phyloP scores from a whole-genome alignment of 257 asterid genomes.

The Lantana camara region DNA sequence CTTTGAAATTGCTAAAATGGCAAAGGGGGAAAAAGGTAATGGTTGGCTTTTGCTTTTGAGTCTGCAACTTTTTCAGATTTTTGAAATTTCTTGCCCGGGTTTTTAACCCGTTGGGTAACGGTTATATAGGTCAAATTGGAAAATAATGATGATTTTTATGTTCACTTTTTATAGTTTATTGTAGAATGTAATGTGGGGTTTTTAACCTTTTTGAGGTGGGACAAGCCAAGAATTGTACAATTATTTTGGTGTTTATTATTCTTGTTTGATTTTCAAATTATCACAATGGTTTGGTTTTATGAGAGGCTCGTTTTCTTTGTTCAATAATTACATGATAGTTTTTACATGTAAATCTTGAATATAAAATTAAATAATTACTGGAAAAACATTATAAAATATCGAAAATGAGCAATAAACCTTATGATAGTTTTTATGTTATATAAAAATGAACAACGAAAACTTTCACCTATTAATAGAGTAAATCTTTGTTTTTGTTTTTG shows the following conservation, averaged over 20 bases:
- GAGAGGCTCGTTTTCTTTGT: no score
- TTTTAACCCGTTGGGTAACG: constrained; percentile 64
- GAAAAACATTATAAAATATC: no score
- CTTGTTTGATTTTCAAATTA: not conserved
- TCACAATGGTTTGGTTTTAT: not conserved
- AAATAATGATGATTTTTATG: constrained; percentile 15
- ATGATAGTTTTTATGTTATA: no score
- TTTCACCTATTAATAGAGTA: no score
- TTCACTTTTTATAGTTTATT: constrained; percentile 17
- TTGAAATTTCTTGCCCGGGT: constrained; percentile 62
- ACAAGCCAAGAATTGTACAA: not conserved
- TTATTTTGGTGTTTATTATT: not conserved
- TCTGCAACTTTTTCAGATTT: constrained; percentile 34
- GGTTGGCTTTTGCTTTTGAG: constrained; percentile 39
- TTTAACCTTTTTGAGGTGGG: not conserved
- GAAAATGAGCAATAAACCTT: no score
- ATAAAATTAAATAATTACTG: no score
- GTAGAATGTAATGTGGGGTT: constrained; percentile 1
- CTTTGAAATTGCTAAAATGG: constrained; percentile 33
- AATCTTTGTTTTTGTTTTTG: no score
- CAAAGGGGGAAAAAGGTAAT: constrained; percentile 26
- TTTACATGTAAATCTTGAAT: no score
- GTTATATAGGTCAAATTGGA: constrained; percentile 39
- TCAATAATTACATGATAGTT: not conserved
- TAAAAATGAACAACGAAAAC: not conserved